These are phyloP conservation scores for Yamadazyma dendronema DNA, from an alignment of 1,139 yeast species.

Conservation along the genomic window DNA sequence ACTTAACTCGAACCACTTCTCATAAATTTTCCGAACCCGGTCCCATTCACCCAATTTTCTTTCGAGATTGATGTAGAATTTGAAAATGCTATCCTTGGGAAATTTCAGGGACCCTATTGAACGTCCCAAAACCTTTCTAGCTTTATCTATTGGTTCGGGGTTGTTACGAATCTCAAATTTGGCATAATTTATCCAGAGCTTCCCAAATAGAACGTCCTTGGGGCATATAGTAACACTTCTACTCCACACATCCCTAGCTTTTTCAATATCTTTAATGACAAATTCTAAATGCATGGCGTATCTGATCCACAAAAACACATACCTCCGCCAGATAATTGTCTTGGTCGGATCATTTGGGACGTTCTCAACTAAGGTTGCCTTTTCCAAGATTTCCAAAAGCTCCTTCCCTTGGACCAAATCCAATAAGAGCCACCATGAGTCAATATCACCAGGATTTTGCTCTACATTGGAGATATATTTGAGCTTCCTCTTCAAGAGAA, in stretches of 20 bases:
- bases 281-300: conserved; percentile 67
- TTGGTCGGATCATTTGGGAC: conserved; percentile 31
- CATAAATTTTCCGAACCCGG: conserved; percentile 70
- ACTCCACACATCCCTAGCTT: conserved; percentile 53
- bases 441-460: conserved; percentile 58
- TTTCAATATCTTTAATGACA: conserved; percentile 36
- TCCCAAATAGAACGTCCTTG: conserved; percentile 65
- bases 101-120: conserved; percentile 56
- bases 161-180: conserved; percentile 71
- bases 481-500: conserved; percentile 52
- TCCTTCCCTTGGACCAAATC: conserved; percentile 34
- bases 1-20: conserved; percentile 59
- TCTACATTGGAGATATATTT: conserved; percentile 52
- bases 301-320: conserved; percentile 67
- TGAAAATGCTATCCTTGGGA: conserved; percentile 54
- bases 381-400: conserved; percentile 39
- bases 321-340: conserved; percentile 64
- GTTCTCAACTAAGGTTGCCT: conserved; percentile 34
- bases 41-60: conserved; percentile 66
- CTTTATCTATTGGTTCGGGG: conserved; percentile 37
- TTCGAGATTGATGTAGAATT: conserved; percentile 62
- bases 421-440: conserved; percentile 78
- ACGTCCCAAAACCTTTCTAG: conserved; percentile 71
- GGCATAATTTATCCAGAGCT: conserved; percentile 70
- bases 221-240: conserved; percentile 53